Evolutionary conservation across 108 stramenopile genomes (phyloP).

Genomic region (Halocafeteria seosinensis): DNA sequence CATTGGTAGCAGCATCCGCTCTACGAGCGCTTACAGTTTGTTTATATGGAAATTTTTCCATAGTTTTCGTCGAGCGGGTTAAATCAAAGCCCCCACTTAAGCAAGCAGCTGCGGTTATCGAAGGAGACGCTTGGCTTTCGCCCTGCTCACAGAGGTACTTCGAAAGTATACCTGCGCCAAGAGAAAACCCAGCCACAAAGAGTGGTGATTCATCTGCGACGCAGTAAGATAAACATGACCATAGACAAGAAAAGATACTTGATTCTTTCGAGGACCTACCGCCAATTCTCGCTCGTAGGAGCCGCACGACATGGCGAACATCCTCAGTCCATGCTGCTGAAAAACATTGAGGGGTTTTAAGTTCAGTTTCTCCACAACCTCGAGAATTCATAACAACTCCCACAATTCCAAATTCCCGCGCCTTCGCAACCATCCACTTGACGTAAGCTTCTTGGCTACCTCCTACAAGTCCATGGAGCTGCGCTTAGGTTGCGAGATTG

Average conservation of each 20-base stretch:
- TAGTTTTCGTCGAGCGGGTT: no score
- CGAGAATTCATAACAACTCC: constrained; percentile 13
- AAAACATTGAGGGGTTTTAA: constrained; percentile 4
- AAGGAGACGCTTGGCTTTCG: no score
- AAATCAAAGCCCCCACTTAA: no score
- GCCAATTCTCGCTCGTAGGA: background rate
- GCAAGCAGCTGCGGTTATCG: no score
- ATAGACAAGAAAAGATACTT: no score
- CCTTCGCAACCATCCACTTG: background rate
- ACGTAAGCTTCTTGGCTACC: constrained; percentile 10
- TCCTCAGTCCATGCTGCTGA: constrained; percentile 1
- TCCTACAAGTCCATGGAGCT: constrained; percentile 15
- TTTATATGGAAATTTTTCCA: no score
- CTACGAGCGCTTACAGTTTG: no score
- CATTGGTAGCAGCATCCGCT: no score
- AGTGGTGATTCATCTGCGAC: constrained; percentile 1
- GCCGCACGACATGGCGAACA: background rate
- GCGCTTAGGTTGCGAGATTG: no score
- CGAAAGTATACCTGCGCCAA: constrained; percentile 11
- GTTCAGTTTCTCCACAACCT: constrained; percentile 12
- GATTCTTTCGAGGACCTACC: no score
- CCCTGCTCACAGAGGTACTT: constrained; percentile 14
- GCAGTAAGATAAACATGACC: no score
- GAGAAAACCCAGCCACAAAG: constrained; percentile 11
- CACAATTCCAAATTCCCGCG: background rate